These are phyloP conservation scores for Rutstroemia sp. DNA, from an alignment of 2,329 filamentous ascomycete genomes.

Conservation along the genomic window DNA sequence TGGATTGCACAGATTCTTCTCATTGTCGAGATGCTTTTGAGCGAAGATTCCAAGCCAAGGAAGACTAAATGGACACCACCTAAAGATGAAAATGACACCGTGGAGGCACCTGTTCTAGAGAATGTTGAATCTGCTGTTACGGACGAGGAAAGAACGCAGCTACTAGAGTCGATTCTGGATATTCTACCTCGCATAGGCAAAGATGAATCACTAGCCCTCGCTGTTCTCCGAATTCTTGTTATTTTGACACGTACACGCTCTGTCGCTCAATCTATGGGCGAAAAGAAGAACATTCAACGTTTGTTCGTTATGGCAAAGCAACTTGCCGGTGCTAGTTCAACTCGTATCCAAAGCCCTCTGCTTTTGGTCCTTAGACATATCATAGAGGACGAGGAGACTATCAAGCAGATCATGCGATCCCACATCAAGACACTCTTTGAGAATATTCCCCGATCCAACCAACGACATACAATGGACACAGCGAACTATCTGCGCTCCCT, in stretches of 20 bases:
- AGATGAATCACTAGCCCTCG: conserved; percentile 76
- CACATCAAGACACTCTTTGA: conserved; percentile 80
- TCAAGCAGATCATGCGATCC: conserved; percentile 84
- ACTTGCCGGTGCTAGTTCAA: conserved; percentile 69
- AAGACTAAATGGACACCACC: conserved; percentile 64
- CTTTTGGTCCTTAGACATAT: conserved; percentile 87
- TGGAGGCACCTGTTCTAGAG: conserved; percentile 49
- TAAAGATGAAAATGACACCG: conserved; percentile 39
- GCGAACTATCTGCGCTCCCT: conserved; percentile 67
- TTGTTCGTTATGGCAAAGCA: conserved; percentile 96
- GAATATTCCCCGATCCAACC: conserved; percentile 36
- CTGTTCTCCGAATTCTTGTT: conserved; percentile 74
- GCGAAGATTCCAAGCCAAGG: conserved; percentile 75
- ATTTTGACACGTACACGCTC: conserved; percentile 76
- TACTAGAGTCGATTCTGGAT: conserved; percentile 74
- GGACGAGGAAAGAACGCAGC: conserved; percentile 55
- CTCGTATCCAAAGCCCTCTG: conserved; percentile 55
- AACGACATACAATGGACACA: conserved; percentile 58
- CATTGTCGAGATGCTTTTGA: conserved; percentile 83
- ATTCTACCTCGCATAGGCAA: conserved; percentile 82
- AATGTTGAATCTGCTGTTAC: conserved; percentile 56
- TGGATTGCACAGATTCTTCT: conserved; percentile 90
- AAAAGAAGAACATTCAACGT: conserved; percentile 82
- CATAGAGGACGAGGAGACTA: conserved; percentile 84
- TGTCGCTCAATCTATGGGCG: conserved; percentile 68